Base-by-base conservation (phyloP, 1,284 basidiomycete genomes). In the Fistulinella staudtii region DNA sequence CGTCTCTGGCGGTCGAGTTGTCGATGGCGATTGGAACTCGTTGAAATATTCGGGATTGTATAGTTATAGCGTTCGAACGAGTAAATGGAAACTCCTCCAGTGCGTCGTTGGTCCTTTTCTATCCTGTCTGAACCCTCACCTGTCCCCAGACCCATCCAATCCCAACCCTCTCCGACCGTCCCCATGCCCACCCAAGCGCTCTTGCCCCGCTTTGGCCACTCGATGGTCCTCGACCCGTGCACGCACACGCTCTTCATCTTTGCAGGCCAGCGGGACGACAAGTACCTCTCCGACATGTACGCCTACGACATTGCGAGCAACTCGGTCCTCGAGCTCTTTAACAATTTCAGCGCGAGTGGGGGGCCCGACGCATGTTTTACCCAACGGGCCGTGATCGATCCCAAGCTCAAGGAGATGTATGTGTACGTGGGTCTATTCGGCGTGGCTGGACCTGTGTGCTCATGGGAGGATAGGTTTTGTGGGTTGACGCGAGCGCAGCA, bases 1-100 rank as follows among this genome's bases (percentile, higher is more conserved):
- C 51, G 78, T 90, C 9, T 87, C 83, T 52, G 89, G 89, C 9
- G 89, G 89, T 3, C 76, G 83, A 8, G 71, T 89, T 8, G 76
- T 84, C 17, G 82, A 86, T 51, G 77, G 75, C 5, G 73, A 83
- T 23, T 76, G 74, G 72, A 69, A 76, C 14, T 60, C 66, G 1
- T 56, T 68, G 33, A 83, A 80, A 50, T 86, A 80, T 53, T 79
- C 83, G 10, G 85, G 83, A 3, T 56, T 89, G 48, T 89, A 82
- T 55, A 78, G 79, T 53, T 89, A 86, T 53, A 75, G 80, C 50
- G 68, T 87, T 30, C 67, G 72, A 20, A 68, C 69, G 10, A 76
- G 75, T 46, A 79, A 76, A 52, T 89, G 86, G 87, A 75, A 69
- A 50, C 58, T 72, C 33, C 64, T 85, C 11, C 78, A 81, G 85